Evolutionary conservation across 1,139 yeast species (phyloP).

Genomic region (Debaryomyces sp.): DNA sequence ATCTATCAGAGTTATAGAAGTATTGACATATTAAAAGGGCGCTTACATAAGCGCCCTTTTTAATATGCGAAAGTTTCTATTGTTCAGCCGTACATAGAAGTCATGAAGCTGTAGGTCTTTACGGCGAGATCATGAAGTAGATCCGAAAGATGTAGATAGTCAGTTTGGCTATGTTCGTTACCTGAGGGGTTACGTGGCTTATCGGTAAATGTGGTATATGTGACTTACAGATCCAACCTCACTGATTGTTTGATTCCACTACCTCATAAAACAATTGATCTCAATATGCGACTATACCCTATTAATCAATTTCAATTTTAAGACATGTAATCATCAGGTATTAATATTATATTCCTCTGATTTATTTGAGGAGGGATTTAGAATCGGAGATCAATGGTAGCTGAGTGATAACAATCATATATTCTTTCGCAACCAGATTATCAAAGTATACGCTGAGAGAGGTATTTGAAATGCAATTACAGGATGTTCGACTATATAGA

Average conservation of each 20-base stretch:
- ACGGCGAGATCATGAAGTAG: background rate
- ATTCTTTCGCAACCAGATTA: too few relatives aligned
- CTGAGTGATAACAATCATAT: too few relatives aligned
- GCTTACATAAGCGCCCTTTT: background rate
- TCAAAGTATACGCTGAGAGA: too few relatives aligned
- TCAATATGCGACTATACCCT: background rate
- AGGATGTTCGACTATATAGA: too few relatives aligned
- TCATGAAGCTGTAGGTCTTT: background rate
- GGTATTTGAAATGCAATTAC: too few relatives aligned
- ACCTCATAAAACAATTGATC: background rate
- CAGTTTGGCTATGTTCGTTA: background rate
- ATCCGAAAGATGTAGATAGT: background rate
- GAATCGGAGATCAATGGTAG: too few relatives aligned
- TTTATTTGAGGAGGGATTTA: too few relatives aligned
- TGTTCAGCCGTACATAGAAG: background rate
- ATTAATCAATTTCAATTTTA: too few relatives aligned
- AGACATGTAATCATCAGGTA: too few relatives aligned
- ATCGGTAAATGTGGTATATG: too few relatives aligned
- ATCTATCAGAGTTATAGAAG: background rate
- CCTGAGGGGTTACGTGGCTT: background rate
- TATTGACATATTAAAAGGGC: background rate
- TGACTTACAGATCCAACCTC: background rate
- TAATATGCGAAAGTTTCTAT: background rate
- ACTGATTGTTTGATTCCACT: background rate
- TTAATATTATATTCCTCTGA: too few relatives aligned